phyloP scores from a whole-genome alignment of 2,329 filamentous ascomycete species.

The Colletotrichum abscissum region DNA sequence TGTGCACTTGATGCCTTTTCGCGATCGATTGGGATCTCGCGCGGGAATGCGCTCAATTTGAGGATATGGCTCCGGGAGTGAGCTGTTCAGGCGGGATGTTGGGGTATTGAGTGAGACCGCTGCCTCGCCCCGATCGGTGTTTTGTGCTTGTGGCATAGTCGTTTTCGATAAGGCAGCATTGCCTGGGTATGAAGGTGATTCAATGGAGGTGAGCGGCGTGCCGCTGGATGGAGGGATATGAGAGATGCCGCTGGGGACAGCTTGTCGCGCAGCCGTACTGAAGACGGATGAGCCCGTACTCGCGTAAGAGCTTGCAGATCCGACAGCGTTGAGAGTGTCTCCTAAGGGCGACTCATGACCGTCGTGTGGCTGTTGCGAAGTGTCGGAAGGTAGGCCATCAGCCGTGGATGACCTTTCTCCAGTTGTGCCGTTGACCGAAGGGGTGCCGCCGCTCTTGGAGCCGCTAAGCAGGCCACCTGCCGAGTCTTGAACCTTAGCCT shows the following conservation, averaged over 20 bases:
- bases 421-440: conserved; percentile 34
- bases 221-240: conserved; percentile 56
- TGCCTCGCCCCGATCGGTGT: conserved; percentile 50
- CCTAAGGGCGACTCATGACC: conserved; percentile 69
- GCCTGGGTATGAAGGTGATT: conserved; percentile 62
- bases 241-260: conserved; percentile 54
- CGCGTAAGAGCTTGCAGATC: conserved; percentile 77
- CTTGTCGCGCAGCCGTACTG: conserved; percentile 60
- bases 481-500: conserved; percentile 54
- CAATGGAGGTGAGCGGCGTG: conserved; percentile 63
- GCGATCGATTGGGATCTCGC: conserved; percentile 65
- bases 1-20: conserved; percentile 68
- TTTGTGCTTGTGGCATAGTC: conserved; percentile 64
- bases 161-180: conserved; percentile 62
- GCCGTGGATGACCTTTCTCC: conserved; percentile 16
- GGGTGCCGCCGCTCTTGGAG: conserved; percentile 41
- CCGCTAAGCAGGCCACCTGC: conserved; percentile 37
- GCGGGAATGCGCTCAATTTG: conserved; percentile 60
- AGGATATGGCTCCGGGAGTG: conserved; percentile 45
- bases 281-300: conserved; percentile 80
- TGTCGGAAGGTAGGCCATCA: conserved; percentile 44
- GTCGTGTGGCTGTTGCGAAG: conserved; percentile 56
- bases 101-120: conserved; percentile 41
- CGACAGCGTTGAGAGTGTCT: conserved; percentile 77
- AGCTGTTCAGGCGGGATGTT: conserved; percentile 46